Base-by-base conservation (phyloP, 441 rosid genomes). In the Bruguiera hainesii region DNA sequence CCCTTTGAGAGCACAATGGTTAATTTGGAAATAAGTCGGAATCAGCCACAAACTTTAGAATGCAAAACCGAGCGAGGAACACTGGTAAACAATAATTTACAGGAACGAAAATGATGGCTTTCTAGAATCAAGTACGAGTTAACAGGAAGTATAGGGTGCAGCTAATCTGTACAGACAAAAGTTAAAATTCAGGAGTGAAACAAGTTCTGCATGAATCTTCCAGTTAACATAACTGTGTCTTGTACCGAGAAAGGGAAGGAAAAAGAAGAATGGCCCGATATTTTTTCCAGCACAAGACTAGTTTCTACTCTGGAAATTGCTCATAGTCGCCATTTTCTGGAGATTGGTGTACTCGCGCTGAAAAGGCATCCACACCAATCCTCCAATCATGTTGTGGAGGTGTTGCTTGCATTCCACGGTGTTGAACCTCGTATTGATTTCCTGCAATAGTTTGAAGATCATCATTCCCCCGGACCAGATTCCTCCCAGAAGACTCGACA, bases 261-360 rank as follows among this genome's bases (percentile, higher is more conserved):
- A 63, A 61, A 26, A 57, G 29, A 23, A 37, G 66, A 42, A 63
- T 9, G 20, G 48, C 21, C 35, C 42, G 57, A 64, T 50, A 51
- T 28, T 21, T 58, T 63, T 55, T 58, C 72, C 67, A 66, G 46
- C 67, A 51, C 56, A 58, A 11, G 57, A 64, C 68, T 2, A 26
- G 69, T 31, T 67, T 69, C 73, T 81, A 89, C 60, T 84, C 91
- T 15, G 80, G 81, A 10, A 80, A 70, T 74, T 79, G 84, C 42
- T 84, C 85, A 49, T 85, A 84, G 70, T 84, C 86, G 48, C 95
- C 85, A 51, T 86, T 89, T 78, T 82, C 87, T 0, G 87, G 87
- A 16, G 92, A 85, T 57, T 83, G 86, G 75, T 69, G 61, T n/a
- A 63, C 71, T 64, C 67, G 61, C 73, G 77, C 23, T 53, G 87